Percentiles rank a stretch among this genome's conserved stretches.
These are phyloP conservation scores for Aspergillus arachidicola DNA, from an alignment of 2,329 filamentous ascomycete species.

Conservation along the genomic window DNA sequence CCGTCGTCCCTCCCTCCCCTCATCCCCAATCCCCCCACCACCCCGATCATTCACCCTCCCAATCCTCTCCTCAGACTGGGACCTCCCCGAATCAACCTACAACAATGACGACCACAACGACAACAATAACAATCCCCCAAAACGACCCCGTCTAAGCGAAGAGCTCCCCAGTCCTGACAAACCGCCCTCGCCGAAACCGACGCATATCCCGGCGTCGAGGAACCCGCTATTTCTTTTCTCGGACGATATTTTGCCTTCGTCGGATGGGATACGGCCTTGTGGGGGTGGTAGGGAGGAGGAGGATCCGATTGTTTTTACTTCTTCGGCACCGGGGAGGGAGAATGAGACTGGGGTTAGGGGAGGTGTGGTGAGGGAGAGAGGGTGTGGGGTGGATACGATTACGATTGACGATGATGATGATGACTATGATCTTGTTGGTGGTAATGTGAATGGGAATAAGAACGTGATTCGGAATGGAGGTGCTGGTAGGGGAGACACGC, in stretches of 20 bases:
- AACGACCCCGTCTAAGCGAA: slow-evolving; percentile 34
- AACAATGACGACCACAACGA: slow-evolving; percentile 21
- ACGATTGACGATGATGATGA: slow-evolving; percentile 37
- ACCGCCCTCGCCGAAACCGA: slow-evolving; percentile 3
- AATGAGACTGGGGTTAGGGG: not conserved
- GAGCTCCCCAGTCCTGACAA: slow-evolving; percentile 11
- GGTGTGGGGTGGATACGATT: slow-evolving; percentile 30
- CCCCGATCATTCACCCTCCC: slow-evolving; percentile 10
- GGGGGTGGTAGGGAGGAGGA: slow-evolving; percentile 28
- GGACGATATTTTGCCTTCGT: slow-evolving; percentile 27
- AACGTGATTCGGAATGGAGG: not conserved
- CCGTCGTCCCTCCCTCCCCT: slow-evolving; percentile 9
- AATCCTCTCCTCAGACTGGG: slow-evolving; percentile 32
- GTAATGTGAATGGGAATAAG: too few species aligned
- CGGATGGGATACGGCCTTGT: slow-evolving; percentile 14
- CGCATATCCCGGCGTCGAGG: slow-evolving; percentile 1
- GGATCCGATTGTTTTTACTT: slow-evolving; percentile 49
- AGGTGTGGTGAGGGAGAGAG: not conserved
- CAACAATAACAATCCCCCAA: slow-evolving; percentile 28
- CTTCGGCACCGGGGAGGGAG: slow-evolving; percentile 36
- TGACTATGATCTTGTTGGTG: not conserved
- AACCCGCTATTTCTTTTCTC: slow-evolving; percentile 30
- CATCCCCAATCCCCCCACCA: slow-evolving; percentile 9
- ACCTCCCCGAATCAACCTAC: slow-evolving; percentile 28
- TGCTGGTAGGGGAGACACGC: not conserved